phyloP scores from a whole-genome alignment of 208 protist genomes.

The Leishmania lainsoni region DNA sequence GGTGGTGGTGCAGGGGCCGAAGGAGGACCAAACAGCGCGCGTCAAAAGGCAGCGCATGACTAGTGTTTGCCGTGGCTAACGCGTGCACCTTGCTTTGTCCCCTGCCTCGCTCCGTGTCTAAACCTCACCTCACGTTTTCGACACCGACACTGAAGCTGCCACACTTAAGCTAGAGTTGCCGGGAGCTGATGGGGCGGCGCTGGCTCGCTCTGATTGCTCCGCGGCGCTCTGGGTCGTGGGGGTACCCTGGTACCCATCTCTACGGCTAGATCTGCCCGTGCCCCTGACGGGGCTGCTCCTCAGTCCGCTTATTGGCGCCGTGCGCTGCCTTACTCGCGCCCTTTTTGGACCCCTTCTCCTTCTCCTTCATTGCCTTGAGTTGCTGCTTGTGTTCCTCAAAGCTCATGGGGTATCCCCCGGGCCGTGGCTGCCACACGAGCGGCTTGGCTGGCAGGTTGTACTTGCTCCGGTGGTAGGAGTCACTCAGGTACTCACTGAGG shows the following conservation, averaged over 20 bases:
- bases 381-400: constrained; percentile 44
- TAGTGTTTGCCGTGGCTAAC: neutral
- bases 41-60: neutral
- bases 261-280: constrained; percentile 9
- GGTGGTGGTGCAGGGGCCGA: neutral
- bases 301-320: constrained; percentile 23
- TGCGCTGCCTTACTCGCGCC: constrained; percentile 27
- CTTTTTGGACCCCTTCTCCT: constrained; percentile 30
- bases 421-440: constrained; percentile 60
- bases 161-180: neutral
- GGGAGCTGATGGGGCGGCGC: neutral
- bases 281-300: constrained; percentile 16
- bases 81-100: neutral
- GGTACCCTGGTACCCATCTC: neutral
- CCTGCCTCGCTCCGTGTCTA: neutral
- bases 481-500: constrained; percentile 65
- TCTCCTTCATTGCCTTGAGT: constrained; percentile 43
- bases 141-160: neutral
- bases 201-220: too few relatives aligned
- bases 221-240: neutral
- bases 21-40: neutral
- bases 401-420: constrained; percentile 43
- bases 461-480: constrained; percentile 76
- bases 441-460: constrained; percentile 43
- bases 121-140: neutral